A percentile compares a stretch with the other conserved stretches of the same genome.
Conservation (phyloP, 305 asterid species). For the Fraxinus greggii region DNA sequence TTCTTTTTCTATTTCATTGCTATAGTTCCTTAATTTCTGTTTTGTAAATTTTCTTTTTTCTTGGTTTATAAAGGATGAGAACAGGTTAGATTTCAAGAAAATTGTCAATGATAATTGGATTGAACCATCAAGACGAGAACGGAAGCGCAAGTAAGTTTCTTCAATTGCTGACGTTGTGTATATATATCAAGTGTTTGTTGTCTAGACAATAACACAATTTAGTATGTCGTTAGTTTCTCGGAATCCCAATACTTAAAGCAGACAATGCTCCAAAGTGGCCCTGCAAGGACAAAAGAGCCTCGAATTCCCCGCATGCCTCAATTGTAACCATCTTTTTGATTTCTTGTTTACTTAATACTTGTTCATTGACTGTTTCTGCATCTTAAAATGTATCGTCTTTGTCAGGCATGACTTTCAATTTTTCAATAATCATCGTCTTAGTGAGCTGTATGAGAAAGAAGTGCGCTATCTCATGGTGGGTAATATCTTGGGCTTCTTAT, state of each 20-base stretch:
- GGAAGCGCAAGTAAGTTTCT: slow-evolving; percentile 89
- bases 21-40: slow-evolving; percentile 12
- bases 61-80: slow-evolving; percentile 66
- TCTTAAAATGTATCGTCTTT: slow-evolving; percentile 25
- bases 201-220: neutral
- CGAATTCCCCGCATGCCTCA: slow-evolving; percentile 99
- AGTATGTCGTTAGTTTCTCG: slow-evolving; percentile 55
- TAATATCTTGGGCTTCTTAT: slow-evolving; percentile 26
- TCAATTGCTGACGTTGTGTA: slow-evolving; percentile 18
- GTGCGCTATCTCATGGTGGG: slow-evolving; percentile 94
- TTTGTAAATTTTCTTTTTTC: slow-evolving; percentile 17
- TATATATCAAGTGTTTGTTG: neutral
- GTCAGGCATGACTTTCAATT: slow-evolving; percentile 97
- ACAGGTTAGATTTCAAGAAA: slow-evolving; percentile 89
- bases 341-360: neutral
- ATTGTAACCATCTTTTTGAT: slow-evolving; percentile 53
- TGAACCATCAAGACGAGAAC: slow-evolving; percentile 89
- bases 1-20: slow-evolving; percentile 6
- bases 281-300: slow-evolving; percentile 90
- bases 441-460: slow-evolving; percentile 95
- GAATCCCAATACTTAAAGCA: slow-evolving; percentile 98
- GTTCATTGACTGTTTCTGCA: slow-evolving; percentile 8
- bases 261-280: slow-evolving; percentile 98
- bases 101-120: slow-evolving; percentile 87
- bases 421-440: slow-evolving; percentile 91